Base-by-base conservation (phyloP, 2,329 filamentous ascomycete genomes). In the Tricladium varicosporioides region DNA sequence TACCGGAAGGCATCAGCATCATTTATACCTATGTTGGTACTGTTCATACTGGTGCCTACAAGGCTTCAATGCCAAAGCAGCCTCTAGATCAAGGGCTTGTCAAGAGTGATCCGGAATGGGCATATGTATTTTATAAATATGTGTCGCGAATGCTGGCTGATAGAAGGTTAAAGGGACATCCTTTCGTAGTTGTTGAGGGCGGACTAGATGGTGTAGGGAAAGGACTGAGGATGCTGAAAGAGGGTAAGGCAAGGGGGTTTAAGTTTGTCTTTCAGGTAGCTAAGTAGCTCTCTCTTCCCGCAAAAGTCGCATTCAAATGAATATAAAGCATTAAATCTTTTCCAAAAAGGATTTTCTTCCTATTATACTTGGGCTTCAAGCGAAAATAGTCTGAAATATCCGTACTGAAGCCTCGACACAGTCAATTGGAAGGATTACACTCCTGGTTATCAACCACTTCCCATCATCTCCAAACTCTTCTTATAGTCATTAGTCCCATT, bases 161-260 rank as follows among this genome's bases (percentile, higher is more conserved):
- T 55, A 78, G 78, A 0, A 78, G 72, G 69, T 76, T 82, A 52
- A 72, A 65, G 58, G 63, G 69, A 2, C 80, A 82, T 65, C 76
- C 77, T 52, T 67, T 71, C 19, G 78, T 68, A 27, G 51, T 73
- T 32, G 55, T 73, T 13, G 61, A 69, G 0, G 72, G 70, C 13
- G 71, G 71, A 0, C 55, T 73, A 31, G 60, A 64, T 11, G 64
- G 60, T 1, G 64, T 74, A 5, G 61, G 66, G 45, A 53, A 60
- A 31, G 70, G 71, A 1, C 47, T 74, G 43, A 63, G 67, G n/a
- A 65, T 66, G 60, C 46, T 73, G 32, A 72, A 71, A 55, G 65
- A 63, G 53, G 71, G 71, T 16, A 66, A 70, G 32, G 57, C 70
- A 53, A 66, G 60, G 15, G 70, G 70, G 2, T 68, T 63, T 60